A percentile compares a stretch with the other conserved stretches of the same genome.
These are phyloP conservation scores for Calonectria ilicicola DNA, from an alignment of 2,329 filamentous ascomycete genomes.

Conservation along the genomic window DNA sequence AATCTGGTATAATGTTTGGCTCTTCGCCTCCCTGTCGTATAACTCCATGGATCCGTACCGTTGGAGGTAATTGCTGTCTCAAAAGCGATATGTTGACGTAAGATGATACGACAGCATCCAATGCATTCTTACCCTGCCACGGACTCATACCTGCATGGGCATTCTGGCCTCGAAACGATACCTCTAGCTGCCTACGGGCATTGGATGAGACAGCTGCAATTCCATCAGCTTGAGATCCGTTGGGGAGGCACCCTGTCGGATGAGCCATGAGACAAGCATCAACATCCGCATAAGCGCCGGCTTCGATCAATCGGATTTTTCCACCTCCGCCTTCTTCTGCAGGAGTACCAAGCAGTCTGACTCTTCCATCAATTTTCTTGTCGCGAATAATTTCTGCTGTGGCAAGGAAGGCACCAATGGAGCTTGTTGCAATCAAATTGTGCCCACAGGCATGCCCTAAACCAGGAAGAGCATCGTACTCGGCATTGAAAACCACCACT, in stretches of 20 bases:
- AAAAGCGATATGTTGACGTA: conserved; percentile 63
- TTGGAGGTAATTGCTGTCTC: conserved; percentile 67
- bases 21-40: conserved; percentile 65
- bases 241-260: conserved; percentile 26
- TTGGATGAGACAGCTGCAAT: conserved; percentile 58
- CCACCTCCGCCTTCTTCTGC: conserved; percentile 66
- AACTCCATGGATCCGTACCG: conserved; percentile 62
- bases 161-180: conserved; percentile 65
- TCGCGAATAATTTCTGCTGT: conserved; percentile 30
- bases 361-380: conserved; percentile 5
- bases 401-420: conserved; percentile 54
- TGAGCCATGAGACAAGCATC: conserved; percentile 47
- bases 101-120: conserved; percentile 65
- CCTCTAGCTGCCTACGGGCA: conserved; percentile 62
- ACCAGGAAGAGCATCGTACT: conserved; percentile 60
- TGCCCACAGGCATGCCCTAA: conserved; percentile 67
- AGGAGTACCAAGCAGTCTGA: conserved; percentile 61
- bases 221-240: conserved; percentile 31
- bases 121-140: conserved; percentile 70
- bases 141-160: conserved; percentile 69
- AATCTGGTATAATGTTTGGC: conserved; percentile 68
- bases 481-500: conserved; percentile 54
- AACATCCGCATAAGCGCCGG: conserved; percentile 56
- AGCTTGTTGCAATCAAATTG: conserved; percentile 64
- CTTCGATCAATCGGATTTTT: conserved; percentile 59